These are phyloP conservation scores for Paramecium biaurelia DNA, from an alignment of 73 alveolate genomes.

Conservation along the genomic window DNA sequence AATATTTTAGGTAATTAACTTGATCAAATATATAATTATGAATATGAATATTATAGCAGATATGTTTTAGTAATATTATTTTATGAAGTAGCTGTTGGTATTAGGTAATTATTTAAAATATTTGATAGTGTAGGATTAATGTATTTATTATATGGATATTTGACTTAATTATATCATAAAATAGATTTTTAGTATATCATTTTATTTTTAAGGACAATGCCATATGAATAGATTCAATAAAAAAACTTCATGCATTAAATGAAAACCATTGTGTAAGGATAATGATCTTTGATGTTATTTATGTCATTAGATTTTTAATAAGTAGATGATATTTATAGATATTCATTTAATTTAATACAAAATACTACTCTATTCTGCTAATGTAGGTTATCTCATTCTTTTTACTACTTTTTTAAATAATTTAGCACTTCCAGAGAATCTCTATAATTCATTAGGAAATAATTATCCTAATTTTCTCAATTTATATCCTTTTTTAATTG, in stretches of 20 bases:
- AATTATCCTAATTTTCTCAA: neutral
- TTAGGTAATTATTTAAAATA: neutral
- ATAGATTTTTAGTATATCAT: neutral
- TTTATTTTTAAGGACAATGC: neutral
- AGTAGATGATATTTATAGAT: neutral
- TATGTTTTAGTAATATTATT: neutral
- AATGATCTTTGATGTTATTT: neutral
- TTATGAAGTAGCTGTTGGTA: neutral
- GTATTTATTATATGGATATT: neutral
- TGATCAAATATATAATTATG: neutral
- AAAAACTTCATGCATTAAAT: neutral
- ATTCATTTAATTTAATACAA: neutral
- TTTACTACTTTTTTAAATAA: neutral
- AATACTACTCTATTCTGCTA: neutral
- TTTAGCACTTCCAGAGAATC: neutral
- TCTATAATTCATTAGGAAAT: neutral
- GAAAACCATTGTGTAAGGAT: neutral
- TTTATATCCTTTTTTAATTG: slow-evolving; percentile 1
- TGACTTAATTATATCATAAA: neutral
- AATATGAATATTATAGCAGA: neutral
- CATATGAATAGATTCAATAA: neutral
- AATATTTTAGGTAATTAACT: neutral
- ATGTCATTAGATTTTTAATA: neutral
- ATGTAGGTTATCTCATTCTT: neutral
- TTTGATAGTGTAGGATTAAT: neutral